Evolutionary conservation across 352 stramenopile species (phyloP), one percentile per base, ranked within the genome.

Genomic region (Lagenidium sp.): DNA sequence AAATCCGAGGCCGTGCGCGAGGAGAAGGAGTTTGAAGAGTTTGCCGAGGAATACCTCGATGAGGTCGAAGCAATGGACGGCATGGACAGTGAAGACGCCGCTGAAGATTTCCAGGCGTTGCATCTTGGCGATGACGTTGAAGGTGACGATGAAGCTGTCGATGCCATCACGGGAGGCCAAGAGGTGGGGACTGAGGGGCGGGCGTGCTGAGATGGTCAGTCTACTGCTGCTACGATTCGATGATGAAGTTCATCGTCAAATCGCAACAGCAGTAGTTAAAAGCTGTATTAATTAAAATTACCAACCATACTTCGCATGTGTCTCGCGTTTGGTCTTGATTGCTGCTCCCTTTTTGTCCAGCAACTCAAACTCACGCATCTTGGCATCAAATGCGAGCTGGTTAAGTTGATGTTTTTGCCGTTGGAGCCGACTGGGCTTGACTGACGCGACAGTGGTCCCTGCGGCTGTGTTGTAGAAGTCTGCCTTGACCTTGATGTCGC

Each of bases 281-380:
- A n/a, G n/a, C n/a, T n/a, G n/a, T n/a, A n/a, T n/a, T n/a, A n/a
- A n/a, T n/a, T n/a, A n/a, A n/a, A n/a, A 28, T 29, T 59, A 89
- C 77, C 77, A 89, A 0, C 73, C 77, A 41, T 89, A 89, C 60
- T 89, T 89, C 44, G 77, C 77, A 49, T 85, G 74, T 5, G 77
- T 89, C 35, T 89, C 77, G 6, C 60, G 57, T 47, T 86, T 89
- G 23, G 77, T 86, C 48, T 85, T 86, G 53, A 85, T 57, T 15
- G 65, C 55, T 13, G 58, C 47, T n/a, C 68, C 53, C 46, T 81
- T 80, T 34, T 68, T 68, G 38, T 89, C 72, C 19, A 84, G 54
- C 41, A 89, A 53, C 28, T 89, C 73, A 44, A 82, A 73, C 46
- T 89, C 77, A 21, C 71, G 71, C 23, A 54, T 37, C 59, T 86